phyloP scores from a whole-genome alignment of 768 basidiomycete genomes.

The Peribolospora baueri region DNA sequence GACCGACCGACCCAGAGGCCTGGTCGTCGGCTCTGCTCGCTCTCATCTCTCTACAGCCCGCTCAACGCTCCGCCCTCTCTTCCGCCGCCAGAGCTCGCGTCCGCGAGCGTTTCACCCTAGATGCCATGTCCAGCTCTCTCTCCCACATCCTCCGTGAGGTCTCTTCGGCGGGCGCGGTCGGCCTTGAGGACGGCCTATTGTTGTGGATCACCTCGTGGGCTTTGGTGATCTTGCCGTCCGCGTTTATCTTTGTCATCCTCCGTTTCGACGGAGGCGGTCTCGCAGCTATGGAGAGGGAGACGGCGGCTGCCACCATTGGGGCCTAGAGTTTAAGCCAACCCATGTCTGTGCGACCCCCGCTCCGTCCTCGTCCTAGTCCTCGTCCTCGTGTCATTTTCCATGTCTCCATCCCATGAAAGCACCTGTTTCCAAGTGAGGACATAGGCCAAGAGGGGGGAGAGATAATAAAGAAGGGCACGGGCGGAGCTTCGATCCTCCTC shows the following conservation, averaged over 20 bases:
- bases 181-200: slow-evolving; percentile 35
- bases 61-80: slow-evolving; percentile 29
- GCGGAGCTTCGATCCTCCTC: not conserved
- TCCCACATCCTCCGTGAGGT: not conserved
- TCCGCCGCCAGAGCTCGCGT: slow-evolving; percentile 38
- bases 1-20: slow-evolving; percentile 31
- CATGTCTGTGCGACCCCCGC: no score
- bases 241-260: not conserved
- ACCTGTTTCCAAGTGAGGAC: no score
- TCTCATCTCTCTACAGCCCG: slow-evolving; percentile 22
- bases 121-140: slow-evolving; percentile 13
- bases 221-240: not conserved
- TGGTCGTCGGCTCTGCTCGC: slow-evolving; percentile 50
- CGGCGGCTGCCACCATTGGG: no score
- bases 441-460: no score
- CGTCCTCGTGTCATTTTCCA: no score
- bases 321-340: no score
- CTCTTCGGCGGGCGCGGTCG: slow-evolving; percentile 32
- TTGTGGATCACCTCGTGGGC: slow-evolving; percentile 22
- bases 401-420: no score
- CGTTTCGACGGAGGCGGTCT: no score
- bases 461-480: no score
- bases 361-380: no score
- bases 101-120: slow-evolving; percentile 43
- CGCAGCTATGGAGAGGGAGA: no score